These are phyloP conservation scores for Suillus placidus DNA, from an alignment of 768 basidiomycete species.

Conservation along the genomic window DNA sequence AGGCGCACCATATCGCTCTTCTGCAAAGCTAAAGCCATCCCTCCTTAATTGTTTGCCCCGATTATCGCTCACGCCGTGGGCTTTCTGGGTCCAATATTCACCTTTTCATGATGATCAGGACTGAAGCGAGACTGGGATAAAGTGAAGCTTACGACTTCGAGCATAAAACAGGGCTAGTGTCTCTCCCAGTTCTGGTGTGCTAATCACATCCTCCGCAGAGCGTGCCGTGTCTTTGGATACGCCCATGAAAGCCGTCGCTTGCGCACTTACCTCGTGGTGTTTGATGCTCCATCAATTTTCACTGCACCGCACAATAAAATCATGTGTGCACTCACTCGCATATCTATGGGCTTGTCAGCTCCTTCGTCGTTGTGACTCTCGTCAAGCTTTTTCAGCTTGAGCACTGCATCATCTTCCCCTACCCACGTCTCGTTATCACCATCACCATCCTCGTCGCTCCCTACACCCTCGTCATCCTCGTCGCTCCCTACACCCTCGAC, in stretches of 20 bases:
- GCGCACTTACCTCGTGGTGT: conserved; percentile 43
- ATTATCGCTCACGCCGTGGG: conserved; percentile 57
- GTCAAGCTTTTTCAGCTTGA: background rate
- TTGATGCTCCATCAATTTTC: background rate
- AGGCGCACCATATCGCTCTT: conserved; percentile 70
- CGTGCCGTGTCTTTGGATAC: conserved; percentile 55
- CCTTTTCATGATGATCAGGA: conserved; percentile 41
- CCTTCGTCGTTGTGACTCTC: conserved; percentile 22
- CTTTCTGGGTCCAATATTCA: conserved; percentile 81
- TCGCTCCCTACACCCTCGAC: conserved; percentile 61
- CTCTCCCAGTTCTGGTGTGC: conserved; percentile 85
- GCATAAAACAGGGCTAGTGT: conserved; percentile 83
- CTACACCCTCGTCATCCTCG: conserved; percentile 57
- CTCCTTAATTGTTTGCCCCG: conserved; percentile 78
- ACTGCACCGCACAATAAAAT: conserved; percentile 1
- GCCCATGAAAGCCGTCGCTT: conserved; percentile 61
- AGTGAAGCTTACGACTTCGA: conserved; percentile 60
- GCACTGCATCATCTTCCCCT: conserved; percentile 14
- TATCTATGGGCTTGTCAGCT: conserved; percentile 14
- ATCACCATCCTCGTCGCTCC: conserved; percentile 54
- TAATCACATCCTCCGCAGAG: conserved; percentile 70
- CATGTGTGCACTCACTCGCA: conserved; percentile 23
- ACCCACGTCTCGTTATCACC: conserved; percentile 35
- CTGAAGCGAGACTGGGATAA: background rate
- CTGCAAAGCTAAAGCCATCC: conserved; percentile 77